Evolutionary conservation across 805 yeast genomes (phyloP), one percentile per base, ranked within the genome.

Genomic region (Ogataea nitratoaversa): DNA sequence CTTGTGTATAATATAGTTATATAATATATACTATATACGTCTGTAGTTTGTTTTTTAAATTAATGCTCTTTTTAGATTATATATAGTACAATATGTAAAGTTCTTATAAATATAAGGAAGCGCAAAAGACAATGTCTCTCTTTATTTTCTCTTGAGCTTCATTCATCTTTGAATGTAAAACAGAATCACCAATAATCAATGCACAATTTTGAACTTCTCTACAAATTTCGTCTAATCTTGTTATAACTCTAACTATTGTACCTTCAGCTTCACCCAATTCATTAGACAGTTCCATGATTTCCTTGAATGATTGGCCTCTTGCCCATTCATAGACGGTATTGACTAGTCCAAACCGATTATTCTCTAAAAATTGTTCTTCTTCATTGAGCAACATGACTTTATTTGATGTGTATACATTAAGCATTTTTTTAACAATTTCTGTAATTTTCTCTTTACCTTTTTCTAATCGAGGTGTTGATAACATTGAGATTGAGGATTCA

Each of bases 321-420:
- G 98, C 96, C 99, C 99, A 93, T 64, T 93, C 97, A 60, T 91
- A 93, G 4, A 91, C 96, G 11, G 88, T 96, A 59, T 89, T 91
- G 63, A 88, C 85, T 54, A 93, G 71, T 0, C 91, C 95, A 63
- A 93, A 93, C 50, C 98, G 70, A 53, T 87, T 82, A 48, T 82
- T 75, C 41, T 87, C 95, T 48, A 83, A 65, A 54, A 91, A 93
- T 44, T 83, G 84, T 36, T 82, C 83, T 52, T 91, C 98, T 38
- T 90, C 98, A 9, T 81, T 70, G 0, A 95, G 85, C 49, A 88
- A 65, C 16, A 82, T 68, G 14, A 93, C 86, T 58, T 84, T 89
- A 45, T 82, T 77, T 30, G 72, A 72, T 32, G 73, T 73, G 52
- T 78, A 88, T 1, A 84, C 78, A 29, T 67, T 66, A 49, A 84